A percentile compares a stretch with the other conserved stretches of the same genome.
phyloP scores from a whole-genome alignment of 345 rosid species.

The Lumnitzera racemosa region DNA sequence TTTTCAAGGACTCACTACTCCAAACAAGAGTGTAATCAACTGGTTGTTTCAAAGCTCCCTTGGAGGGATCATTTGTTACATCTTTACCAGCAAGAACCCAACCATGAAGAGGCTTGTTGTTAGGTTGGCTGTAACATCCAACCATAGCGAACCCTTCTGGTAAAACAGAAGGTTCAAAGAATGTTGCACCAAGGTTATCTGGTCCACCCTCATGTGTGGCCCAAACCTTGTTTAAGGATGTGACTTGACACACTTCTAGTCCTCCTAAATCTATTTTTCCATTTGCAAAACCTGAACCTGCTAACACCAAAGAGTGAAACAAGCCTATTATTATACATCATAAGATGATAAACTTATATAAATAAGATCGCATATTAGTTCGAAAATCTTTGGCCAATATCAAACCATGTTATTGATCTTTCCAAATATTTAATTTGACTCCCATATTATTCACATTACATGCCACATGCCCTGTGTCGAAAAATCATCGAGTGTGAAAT shows the following conservation, averaged over 20 bases:
- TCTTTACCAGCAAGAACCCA: conserved; percentile 16
- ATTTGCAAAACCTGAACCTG: conserved; percentile 12
- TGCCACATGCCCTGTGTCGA: no score
- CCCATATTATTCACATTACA: no score
- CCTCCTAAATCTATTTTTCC: conserved; percentile 15
- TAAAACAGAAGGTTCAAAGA: conserved; percentile 12
- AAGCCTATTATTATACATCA: no score
- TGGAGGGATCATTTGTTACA: neutral
- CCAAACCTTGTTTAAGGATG: conserved; percentile 20
- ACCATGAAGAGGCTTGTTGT: conserved; percentile 10
- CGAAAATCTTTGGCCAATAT: no score
- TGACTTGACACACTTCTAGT: conserved; percentile 8
- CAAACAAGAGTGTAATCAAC: conserved; percentile 11
- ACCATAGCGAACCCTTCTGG: conserved; percentile 16
- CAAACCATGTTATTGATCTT: no score
- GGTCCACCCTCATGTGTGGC: conserved; percentile 17
- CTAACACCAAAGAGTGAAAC: no score
- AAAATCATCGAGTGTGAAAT: no score
- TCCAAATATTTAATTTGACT: no score
- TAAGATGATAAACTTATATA: neutral
- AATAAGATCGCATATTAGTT: neutral
- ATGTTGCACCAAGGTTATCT: conserved; percentile 15
- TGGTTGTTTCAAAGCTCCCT: conserved; percentile 5
- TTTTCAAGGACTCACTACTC: conserved; percentile 12
- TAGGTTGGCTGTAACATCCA: conserved; percentile 16